Evolutionary conservation across 148 eudicot genomes (phyloP), one percentile per base, ranked within the genome.

Genomic region (Silene latifolia): DNA sequence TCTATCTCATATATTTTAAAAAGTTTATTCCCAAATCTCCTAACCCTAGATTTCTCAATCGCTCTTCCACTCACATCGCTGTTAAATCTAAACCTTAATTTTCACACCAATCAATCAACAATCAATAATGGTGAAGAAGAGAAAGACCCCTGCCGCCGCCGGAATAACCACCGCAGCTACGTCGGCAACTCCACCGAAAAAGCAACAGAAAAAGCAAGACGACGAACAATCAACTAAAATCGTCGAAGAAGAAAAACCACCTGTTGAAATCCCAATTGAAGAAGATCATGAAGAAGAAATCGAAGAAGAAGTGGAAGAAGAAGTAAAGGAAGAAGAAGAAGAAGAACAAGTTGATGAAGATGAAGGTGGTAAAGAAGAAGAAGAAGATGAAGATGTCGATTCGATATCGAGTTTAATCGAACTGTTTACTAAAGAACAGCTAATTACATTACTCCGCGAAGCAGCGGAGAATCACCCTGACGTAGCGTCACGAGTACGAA

Each of bases 341-440:
- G 86, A 64, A 56, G 69, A 63, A 56, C 85, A 69, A 7, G 80
- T 78, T 4, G 76, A 80, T 4, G 85, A 25, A 24, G 83, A 67
- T 35, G 87, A 39, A 54, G 78, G 67, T 5, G 14, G 67, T 39
- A 17, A 47, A 66, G n/a, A n/a, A n/a, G n/a, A n/a, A n/a, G 44
- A 39, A 5, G 44, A 39, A 39, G 89, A 86, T 0, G 88, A 80
- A 4, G 88, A 84, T 3, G 88, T 83, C 0, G 99, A 95, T 71
- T 87, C 97, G 10, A 76, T 95, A 4, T 79, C 82, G 82, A 86
- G 80, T 78, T 80, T 95, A 57, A 83, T 95, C 1, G 97, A 92
- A 57, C 99, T 97, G 0, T 92, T 95, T 61, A 86, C 87, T 0
- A 95, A 95, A 42, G 98, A 95, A 3, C 96, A 92, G 51, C 74